phyloP scores from a whole-genome alignment of 495 filamentous ascomycete species.

The Penicillium samsonianum region DNA sequence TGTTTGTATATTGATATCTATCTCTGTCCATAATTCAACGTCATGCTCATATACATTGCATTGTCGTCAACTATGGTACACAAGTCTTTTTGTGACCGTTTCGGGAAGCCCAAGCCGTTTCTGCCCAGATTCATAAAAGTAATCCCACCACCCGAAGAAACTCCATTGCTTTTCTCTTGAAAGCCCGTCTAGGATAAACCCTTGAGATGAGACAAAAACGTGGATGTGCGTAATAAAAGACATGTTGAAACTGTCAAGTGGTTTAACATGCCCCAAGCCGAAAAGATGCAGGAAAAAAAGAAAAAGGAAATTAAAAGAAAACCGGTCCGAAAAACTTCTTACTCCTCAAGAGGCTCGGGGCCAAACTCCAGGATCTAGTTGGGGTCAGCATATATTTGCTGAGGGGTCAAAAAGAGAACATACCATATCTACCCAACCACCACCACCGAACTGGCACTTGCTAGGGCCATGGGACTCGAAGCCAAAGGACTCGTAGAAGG shows the following conservation, averaged over 20 bases:
- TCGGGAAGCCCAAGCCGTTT: constrained; percentile 17
- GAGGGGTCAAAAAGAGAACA: constrained; percentile 14
- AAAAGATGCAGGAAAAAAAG: constrained; percentile 27
- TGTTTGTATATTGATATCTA: constrained; percentile 2
- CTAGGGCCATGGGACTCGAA: constrained; percentile 72
- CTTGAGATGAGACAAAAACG: constrained; percentile 17
- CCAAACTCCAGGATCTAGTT: constrained; percentile 32
- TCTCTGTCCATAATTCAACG: neutral
- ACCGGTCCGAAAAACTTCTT: constrained; percentile 10
- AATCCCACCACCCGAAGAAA: constrained; percentile 25
- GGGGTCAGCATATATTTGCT: constrained; percentile 6
- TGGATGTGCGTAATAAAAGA: constrained; percentile 29
- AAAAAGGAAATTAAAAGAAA: constrained; percentile 19
- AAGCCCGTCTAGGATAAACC: constrained; percentile 26
- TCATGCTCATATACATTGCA: constrained; percentile 27
- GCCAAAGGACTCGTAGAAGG: constrained; percentile 76
- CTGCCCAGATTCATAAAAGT: constrained; percentile 22
- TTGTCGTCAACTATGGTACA: constrained; percentile 31
- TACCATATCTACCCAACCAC: constrained; percentile 72
- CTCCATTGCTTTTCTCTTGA: constrained; percentile 31
- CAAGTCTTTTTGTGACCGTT: constrained; percentile 20
- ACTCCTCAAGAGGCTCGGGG: constrained; percentile 23
- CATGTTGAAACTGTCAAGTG: constrained; percentile 18
- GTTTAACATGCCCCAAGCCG: constrained; percentile 24
- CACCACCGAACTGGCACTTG: constrained; percentile 67